Conservation (phyloP, 148 eudicot species). For the Drosera capensis region DNA sequence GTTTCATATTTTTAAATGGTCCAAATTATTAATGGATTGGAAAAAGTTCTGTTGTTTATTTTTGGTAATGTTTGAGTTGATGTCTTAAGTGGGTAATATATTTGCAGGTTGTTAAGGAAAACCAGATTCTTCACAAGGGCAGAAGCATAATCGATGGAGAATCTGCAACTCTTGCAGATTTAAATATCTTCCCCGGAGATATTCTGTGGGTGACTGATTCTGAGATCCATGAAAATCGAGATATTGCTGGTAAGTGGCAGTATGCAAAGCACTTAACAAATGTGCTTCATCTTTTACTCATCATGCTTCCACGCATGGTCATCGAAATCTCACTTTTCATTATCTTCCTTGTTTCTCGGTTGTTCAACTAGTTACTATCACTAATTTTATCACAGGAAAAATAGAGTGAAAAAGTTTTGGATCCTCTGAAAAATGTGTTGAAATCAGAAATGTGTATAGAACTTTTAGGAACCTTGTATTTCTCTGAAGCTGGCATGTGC, state of each 20-base stretch:
- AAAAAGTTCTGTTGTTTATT: not conserved
- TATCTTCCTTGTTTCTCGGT: too few species aligned
- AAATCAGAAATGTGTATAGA: too few species aligned
- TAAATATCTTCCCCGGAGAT: slow-evolving; percentile 81
- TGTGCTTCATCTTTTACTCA: not conserved
- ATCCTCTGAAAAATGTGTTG: too few species aligned
- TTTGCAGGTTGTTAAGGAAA: slow-evolving; percentile 92
- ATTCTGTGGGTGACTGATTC: slow-evolving; percentile 87
- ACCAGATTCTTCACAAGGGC: slow-evolving; percentile 89
- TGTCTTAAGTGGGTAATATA: not conserved
- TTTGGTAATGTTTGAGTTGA: not conserved
- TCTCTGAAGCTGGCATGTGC: too few species aligned
- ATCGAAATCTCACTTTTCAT: too few species aligned
- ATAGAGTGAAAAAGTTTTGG: too few species aligned
- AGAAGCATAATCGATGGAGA: slow-evolving; percentile 66
- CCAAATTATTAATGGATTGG: not conserved
- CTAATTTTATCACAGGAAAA: too few species aligned
- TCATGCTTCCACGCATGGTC: too few species aligned
- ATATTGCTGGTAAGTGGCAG: slow-evolving; percentile 72
- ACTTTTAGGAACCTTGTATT: too few species aligned
- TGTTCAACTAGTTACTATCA: too few species aligned
- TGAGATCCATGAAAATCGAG: slow-evolving; percentile 84
- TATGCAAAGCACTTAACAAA: slow-evolving; percentile 1
- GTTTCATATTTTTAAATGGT: too few species aligned
- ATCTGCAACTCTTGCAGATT: slow-evolving; percentile 60